A percentile compares a stretch with the other conserved stretches of the same genome.
These are phyloP conservation scores for Solanum medicagineum DNA, from an alignment of 257 asterid genomes.

Conservation along the genomic window DNA sequence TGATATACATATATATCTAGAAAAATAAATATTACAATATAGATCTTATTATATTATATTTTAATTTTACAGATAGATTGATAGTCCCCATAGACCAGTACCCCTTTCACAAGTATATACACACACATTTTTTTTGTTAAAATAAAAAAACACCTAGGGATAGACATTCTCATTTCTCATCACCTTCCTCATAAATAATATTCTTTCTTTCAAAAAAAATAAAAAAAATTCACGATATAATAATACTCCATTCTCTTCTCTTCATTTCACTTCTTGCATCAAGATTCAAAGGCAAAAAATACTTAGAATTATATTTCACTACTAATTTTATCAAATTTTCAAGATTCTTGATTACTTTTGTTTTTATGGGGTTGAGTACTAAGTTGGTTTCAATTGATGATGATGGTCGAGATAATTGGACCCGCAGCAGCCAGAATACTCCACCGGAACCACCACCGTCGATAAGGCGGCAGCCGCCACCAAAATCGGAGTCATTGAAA, in stretches of 20 bases:
- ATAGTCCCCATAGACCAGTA: background rate
- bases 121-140: background rate
- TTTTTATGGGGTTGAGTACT: conserved; percentile 23
- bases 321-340: background rate
- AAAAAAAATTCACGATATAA: background rate
- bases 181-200: conserved; percentile 19
- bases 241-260: conserved; percentile 8
- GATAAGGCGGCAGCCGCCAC: conserved; percentile 10
- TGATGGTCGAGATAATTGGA: conserved; percentile 10
- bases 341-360: too few species aligned
- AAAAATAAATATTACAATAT: background rate
- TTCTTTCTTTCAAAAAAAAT: background rate
- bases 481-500: conserved; percentile 21
- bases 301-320: background rate
- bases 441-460: conserved; percentile 16
- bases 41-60: background rate
- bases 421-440: background rate
- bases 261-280: conserved; percentile 2
- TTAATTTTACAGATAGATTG: conserved; percentile 31
- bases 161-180: conserved; percentile 17
- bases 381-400: conserved; percentile 14
- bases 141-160: background rate
- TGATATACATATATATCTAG: background rate
- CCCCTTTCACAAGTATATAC: background rate
- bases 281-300: background rate